These are phyloP conservation scores for Musa troglodytarum DNA, from an alignment of 176 grass and related monocot genomes.

Conservation along the genomic window DNA sequence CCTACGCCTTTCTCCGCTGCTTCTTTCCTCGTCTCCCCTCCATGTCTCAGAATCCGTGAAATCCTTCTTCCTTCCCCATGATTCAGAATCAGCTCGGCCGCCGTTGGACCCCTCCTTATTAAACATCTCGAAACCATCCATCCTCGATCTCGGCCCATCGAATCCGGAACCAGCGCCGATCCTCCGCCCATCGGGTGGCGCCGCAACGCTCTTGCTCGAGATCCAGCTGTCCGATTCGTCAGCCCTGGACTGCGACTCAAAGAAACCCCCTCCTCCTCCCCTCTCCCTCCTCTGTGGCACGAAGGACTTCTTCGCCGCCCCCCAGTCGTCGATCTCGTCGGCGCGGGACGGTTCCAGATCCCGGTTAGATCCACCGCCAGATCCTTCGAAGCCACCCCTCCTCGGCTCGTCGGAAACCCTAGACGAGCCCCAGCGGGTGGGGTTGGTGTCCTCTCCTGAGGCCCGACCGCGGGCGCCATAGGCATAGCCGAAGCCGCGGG, in stretches of 20 bases:
- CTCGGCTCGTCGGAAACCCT: constrained; percentile 31
- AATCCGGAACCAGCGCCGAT: not conserved
- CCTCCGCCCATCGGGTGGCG: constrained; percentile 14
- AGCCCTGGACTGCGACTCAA: constrained; percentile 22
- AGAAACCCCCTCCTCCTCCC: not conserved
- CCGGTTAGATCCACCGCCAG: not conserved
- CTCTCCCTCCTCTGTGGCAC: not conserved
- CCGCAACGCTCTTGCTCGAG: constrained; percentile 16
- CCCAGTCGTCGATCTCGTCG: constrained; percentile 15
- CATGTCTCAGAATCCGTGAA: constrained; percentile 31
- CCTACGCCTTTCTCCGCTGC: constrained; percentile 20
- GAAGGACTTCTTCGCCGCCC: constrained; percentile 2
- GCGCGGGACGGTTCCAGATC: constrained; percentile 39
- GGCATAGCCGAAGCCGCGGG: constrained; percentile 22
- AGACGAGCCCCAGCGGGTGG: constrained; percentile 9
- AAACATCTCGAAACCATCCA: constrained; percentile 11
- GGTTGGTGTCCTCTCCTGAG: not conserved
- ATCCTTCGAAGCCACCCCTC: constrained; percentile 23
- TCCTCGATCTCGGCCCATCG: no score
- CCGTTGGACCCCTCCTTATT: constrained; percentile 14
- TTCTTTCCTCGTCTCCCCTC: constrained; percentile 37
- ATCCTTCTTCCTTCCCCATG: constrained; percentile 28
- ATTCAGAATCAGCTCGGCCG: constrained; percentile 28
- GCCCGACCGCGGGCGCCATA: constrained; percentile 15
- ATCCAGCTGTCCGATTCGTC: constrained; percentile 43